Conservation (phyloP, 352 stramenopile genomes). For the Phytophthora crassamura region DNA sequence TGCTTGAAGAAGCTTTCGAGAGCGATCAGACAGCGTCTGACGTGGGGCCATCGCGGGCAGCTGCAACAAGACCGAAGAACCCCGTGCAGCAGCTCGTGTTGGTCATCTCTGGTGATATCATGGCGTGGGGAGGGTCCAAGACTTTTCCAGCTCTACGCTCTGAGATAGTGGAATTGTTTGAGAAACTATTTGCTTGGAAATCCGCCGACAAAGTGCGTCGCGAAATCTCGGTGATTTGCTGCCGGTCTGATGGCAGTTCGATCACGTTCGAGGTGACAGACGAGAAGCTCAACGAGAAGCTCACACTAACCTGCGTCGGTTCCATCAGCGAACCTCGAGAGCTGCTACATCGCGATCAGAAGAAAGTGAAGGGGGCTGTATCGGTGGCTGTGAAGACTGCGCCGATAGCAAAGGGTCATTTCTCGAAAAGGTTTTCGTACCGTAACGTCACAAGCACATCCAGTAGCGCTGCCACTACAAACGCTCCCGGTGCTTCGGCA, state of each 20-base stretch:
- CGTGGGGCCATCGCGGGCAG: not conserved
- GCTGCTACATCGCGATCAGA: conserved; percentile 29
- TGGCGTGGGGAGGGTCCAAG: conserved; percentile 45
- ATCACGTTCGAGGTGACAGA: conserved; percentile 64
- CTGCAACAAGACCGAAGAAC: conserved; percentile 25
- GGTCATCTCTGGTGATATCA: conserved; percentile 57
- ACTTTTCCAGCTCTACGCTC: conserved; percentile 42
- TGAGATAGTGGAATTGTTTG: conserved; percentile 60
- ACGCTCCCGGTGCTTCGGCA: not conserved
- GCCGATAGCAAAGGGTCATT: conserved; percentile 53
- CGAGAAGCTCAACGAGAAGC: conserved; percentile 61
- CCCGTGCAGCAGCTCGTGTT: conserved; percentile 63
- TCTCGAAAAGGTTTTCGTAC: conserved; percentile 82
- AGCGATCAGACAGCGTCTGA: not conserved
- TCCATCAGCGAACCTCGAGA: conserved; percentile 60
- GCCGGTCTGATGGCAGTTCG: conserved; percentile 39
- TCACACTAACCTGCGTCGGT: conserved; percentile 55
- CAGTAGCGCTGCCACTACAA: not conserved
- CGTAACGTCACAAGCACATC: conserved; percentile 36
- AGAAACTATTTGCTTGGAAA: conserved; percentile 81
- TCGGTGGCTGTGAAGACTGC: conserved; percentile 3
- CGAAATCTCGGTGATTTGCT: conserved; percentile 53
- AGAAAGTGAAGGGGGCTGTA: conserved; percentile 20
- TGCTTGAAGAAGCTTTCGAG: conserved; percentile 60
- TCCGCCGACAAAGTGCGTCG: conserved; percentile 36